Evolutionary conservation across 2,329 filamentous ascomycete species (phyloP), one percentile per base, ranked within the genome.

Genomic region (Hymenoscyphus fructigenus): DNA sequence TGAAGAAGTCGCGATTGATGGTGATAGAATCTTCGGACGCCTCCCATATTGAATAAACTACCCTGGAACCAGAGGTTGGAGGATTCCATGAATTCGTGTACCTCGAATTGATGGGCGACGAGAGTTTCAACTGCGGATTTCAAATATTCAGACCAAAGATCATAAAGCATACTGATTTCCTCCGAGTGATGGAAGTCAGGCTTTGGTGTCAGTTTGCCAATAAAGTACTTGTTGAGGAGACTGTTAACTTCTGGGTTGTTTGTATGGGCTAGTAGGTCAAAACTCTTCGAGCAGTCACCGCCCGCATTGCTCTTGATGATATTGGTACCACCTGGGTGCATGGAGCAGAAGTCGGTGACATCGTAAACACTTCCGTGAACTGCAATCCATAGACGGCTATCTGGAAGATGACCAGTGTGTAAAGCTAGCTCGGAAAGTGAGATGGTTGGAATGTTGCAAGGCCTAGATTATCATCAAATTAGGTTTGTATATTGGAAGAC

Each of bases 231-330:
- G 0, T 82, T 83, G 3, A 85, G 71, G 1, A 85, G 76, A 69
- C 81, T 83, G 4, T 78, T 76, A 0, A 85, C 83, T 68, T 85
- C 82, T 0, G 83, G 82, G 60, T 85, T 85, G 67, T 82, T 84
- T 1, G 82, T 83, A 68, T 85, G 83, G 0, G 82, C 82, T 3
- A 85, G 78, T 57, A 83, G 80, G 67, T 85, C 82, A 57, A 85
- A 85, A 0, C 82, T 82, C 66, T 79, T 78, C 6, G 79, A 78
- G 65, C 82, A 84, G 68, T 85, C 83, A 0, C 83, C 79, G n/a
- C 83, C 83, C 0, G 83, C 83, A 63, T 84, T 85, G 2, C 80
- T 83, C 66, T 82, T 81, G 69, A 85, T 79, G 66, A 85, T 85
- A 14, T 84, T 75, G 0, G 80, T 83, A 9, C 82, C 82, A 3